phyloP scores from a whole-genome alignment of 2,329 filamentous ascomycete genomes.

The Waltergamsia citrina region DNA sequence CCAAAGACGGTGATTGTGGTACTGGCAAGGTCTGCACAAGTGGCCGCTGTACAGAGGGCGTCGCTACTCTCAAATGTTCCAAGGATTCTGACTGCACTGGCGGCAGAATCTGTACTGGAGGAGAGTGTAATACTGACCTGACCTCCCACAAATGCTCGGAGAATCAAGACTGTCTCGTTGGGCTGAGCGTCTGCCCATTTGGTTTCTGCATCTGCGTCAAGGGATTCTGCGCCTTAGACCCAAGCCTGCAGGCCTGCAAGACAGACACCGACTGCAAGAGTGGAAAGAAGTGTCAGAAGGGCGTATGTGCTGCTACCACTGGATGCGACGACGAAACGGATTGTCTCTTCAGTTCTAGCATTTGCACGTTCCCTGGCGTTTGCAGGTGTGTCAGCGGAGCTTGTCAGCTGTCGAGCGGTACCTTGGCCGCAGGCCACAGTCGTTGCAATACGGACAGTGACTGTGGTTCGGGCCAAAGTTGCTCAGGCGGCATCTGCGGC shows the following conservation, averaged over 20 bases:
- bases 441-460: neutral
- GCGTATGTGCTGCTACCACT: conserved; percentile 5
- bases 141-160: neutral
- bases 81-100: too few relatives aligned
- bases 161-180: conserved; percentile 7
- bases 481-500: too few relatives aligned
- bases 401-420: conserved; percentile 6
- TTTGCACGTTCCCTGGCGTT: conserved; percentile 6
- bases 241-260: conserved; percentile 4
- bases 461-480: too few relatives aligned
- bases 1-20: too few relatives aligned
- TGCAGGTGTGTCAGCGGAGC: conserved; percentile 9
- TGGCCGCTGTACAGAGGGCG: too few relatives aligned
- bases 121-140: neutral
- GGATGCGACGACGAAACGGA: conserved; percentile 2
- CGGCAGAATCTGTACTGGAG: neutral
- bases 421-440: neutral
- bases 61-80: too few relatives aligned
- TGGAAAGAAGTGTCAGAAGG: conserved; percentile 6
- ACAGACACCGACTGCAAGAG: conserved; percentile 3
- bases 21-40: too few relatives aligned
- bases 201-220: conserved; percentile 9
- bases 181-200: conserved; percentile 5
- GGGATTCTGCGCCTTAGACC: conserved; percentile 3
- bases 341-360: conserved; percentile 5